Base-by-base conservation (phyloP, 352 stramenopile species). In the Globisporangium carolinianum region DNA sequence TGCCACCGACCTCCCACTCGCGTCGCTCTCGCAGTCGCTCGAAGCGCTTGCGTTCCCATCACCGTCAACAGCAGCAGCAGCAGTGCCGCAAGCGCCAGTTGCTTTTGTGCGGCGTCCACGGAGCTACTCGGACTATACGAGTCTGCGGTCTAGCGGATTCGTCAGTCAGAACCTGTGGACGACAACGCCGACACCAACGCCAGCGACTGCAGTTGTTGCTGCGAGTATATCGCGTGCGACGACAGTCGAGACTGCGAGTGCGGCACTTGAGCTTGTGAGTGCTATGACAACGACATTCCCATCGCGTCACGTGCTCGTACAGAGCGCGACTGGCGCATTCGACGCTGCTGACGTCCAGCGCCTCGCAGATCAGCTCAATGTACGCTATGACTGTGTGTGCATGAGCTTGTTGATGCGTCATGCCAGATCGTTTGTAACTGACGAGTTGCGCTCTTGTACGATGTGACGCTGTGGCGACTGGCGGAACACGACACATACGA, bases 111-210 rank as follows among this genome's bases (percentile, higher is more conserved):
- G 47, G 32, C 66, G 78, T 5, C 75, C 75, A 12, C 75, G 79
- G 7, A 91, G 81, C 49, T 88, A 76, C 51, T 91, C 81, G 10
- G 79, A 91, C 57, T 91, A 89, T 56, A 72, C 75, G 58, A 70
- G 67, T 7, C 57, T 87, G 7, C 63, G 63, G 0, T 65, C 69
- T 32, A 32, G 24, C 24, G 24, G 24, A 3, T 32, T 32, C 24
- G 24, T 32, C 24, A 32, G 24, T 32, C 24, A 32, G 24, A 32
- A 32, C 24, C 24, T 32, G 24, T 32, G 24, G 24, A 32, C 5
- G 54, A 63, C 58, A 61, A 9, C 51, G 55, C 24, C 39, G 55
- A 24, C 59, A 65, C 7, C 39, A 35, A 11, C 15, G 9, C 14
- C 15, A n/a, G 49, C 42, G 14, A 15, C 17, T 36, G 6, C 12